Base-by-base conservation (phyloP, 306 rosid genomes). In the Glycine tomentella region DNA sequence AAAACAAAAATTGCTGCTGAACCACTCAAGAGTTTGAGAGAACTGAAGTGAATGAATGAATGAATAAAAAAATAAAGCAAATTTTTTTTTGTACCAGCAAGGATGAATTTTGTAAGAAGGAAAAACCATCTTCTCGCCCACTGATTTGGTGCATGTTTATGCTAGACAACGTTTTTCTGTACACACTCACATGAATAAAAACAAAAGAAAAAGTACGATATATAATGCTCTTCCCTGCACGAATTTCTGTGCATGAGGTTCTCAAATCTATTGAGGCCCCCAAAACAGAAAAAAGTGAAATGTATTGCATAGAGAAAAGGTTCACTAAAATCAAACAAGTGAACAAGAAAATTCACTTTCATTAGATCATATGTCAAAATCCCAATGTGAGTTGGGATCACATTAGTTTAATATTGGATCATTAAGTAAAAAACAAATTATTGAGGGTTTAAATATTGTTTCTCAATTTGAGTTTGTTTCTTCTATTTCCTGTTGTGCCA, bases 51-150 rank as follows among this genome's bases (percentile, higher is more conserved):
- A 25, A 25, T 25, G 31, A 25, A 25, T 25, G 31, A 51, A 34
- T 56, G 71, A 42, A 61, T 48, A 46, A 69, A 76, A 36, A 69
- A 76, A 52, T 50, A 62, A 75, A 72, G 55, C 6, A 34, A 48
- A 25, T 25, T 9, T 8, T 8, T n/a, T 4, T 13, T 57, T 48
- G 74, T 70, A 63, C 13, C 40, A 52, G 71, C 20, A 50, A 84
- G 79, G 59, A 77, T 42, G 66, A 49, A 72, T 44, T 25, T 67
- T 73, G 59, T 50, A n/a, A 36, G 84, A 0, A 25, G 31, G 31
- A 73, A 72, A n/a, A 46, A 46, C 64, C 89, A 71, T 61, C 45
- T 46, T 66, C 45, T 14, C 82, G 84, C 86, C 89, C 91, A 86
- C 81, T 63, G 89, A 64, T 88, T 85, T 79, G 71, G 65, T 14